These are phyloP conservation scores for Hirsutella thompsonii DNA, from an alignment of 2,329 filamentous ascomycete genomes.

Conservation along the genomic window DNA sequence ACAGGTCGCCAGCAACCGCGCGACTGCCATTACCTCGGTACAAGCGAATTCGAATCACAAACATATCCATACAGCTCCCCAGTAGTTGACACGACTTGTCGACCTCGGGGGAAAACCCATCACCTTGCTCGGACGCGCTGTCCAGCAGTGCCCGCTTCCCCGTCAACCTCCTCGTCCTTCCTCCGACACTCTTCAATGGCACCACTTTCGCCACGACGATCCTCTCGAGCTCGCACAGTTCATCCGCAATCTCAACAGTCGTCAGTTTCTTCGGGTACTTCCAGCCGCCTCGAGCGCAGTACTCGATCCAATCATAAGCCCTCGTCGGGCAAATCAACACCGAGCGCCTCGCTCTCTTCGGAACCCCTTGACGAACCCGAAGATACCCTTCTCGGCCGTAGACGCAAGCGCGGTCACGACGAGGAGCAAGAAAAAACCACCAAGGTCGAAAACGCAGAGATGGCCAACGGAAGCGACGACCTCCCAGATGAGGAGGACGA, in stretches of 20 bases:
- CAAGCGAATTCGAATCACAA: constrained; percentile 12
- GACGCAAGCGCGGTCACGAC: constrained; percentile 63
- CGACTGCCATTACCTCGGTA: constrained; percentile 5
- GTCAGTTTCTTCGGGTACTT: constrained; percentile 68
- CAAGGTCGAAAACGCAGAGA: constrained; percentile 31
- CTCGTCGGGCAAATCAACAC: constrained; percentile 63
- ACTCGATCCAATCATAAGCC: constrained; percentile 62
- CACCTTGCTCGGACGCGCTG: not conserved
- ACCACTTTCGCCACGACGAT: constrained; percentile 65
- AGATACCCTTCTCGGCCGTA: constrained; percentile 61
- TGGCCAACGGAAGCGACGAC: constrained; percentile 53
- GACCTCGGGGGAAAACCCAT: not conserved
- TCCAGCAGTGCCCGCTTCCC: constrained; percentile 9
- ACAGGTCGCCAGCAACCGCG: constrained; percentile 6
- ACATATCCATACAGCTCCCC: not conserved
- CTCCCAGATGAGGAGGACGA: constrained; percentile 75
- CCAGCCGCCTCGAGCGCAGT: constrained; percentile 60
- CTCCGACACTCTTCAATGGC: constrained; percentile 33
- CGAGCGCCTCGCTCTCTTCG: constrained; percentile 59
- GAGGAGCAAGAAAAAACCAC: constrained; percentile 40
- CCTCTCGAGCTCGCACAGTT: constrained; percentile 74
- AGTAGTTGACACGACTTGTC: not conserved
- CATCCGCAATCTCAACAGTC: constrained; percentile 68
- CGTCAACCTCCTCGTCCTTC: constrained; percentile 10
- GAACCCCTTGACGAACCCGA: constrained; percentile 54